Evolutionary conservation across 177 flowering plant species (phyloP), one percentile per base, ranked within the genome.

Genomic region (Vitis hybrid): DNA sequence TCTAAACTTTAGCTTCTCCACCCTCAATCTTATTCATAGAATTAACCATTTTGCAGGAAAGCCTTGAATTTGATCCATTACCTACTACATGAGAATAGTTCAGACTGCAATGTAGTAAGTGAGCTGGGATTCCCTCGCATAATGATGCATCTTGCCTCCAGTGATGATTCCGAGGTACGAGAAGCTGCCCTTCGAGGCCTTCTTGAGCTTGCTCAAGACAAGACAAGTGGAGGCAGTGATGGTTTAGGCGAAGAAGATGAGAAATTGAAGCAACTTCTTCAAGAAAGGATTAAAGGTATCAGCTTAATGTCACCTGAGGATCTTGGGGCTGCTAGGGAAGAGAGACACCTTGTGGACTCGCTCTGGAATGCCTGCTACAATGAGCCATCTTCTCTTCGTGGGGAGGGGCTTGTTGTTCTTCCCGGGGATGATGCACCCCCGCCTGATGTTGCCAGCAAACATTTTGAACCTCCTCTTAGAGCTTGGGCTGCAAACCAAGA

Each of bases 181-280:
- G 99, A 96, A 83, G 97, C 89, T 66, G 97, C 99, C 6, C 92
- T 96, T 2, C 70, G 84, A 2, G 88, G 91, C 58, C 91, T 96
- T 53, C 89, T 91, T 32, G 93, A 91, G 79, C 84, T 96, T 74
- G 84, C 86, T 35, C 75, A 55, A 58, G 86, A 84, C 57, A 83
- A 76, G 75, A 46, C 66, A 0, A 78, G 61, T 13, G 81, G 71
- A 14, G 54, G 65, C 15, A 77, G 70, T 54, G 58, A 76, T 32
- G 50, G 53, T 17, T 27, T 71, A 20, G 71, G 35, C 9, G 90
- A 85, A 58, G 87, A 86, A 0, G 81, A 78, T 55, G 91, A 80
- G 63, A 88, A 86, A 64, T 54, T 96, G 71, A 93, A 88, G 80
- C 87, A 86, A 71, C 65, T 92, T 12, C 90, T 96, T 20, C 81